Percentiles rank a stretch among this genome's conserved stretches.
phyloP scores from a whole-genome alignment of 805 yeast genomes.

The Sungouiella thailandica region DNA sequence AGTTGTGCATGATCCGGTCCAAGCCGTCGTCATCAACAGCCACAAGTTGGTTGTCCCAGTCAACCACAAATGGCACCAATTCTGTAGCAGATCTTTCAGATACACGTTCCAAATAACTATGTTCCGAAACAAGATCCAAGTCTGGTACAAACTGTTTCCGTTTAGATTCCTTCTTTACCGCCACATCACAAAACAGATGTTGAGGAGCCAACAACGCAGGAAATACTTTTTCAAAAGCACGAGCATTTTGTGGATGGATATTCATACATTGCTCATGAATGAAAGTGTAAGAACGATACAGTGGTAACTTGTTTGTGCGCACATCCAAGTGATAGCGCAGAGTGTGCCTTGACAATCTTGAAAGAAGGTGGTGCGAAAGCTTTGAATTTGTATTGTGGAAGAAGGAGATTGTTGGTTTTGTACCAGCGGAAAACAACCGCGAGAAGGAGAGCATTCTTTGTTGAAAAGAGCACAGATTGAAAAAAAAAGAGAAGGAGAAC shows the following conservation, averaged over 20 bases:
- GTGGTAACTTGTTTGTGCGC: slow-evolving; percentile 15
- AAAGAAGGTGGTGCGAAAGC: slow-evolving; percentile 23
- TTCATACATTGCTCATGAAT: slow-evolving; percentile 17
- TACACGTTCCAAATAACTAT: slow-evolving; percentile 9
- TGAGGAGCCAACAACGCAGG: slow-evolving; percentile 15
- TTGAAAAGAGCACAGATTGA: neutral
- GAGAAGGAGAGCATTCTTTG: slow-evolving; percentile 13
- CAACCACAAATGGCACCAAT: slow-evolving; percentile 39
- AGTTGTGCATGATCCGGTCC: slow-evolving; percentile 38
- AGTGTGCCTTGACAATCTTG: slow-evolving; percentile 17
- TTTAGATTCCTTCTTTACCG: slow-evolving; percentile 12
- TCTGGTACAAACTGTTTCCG: slow-evolving; percentile 16
- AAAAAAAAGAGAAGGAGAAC: neutral
- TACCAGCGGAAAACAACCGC: slow-evolving; percentile 10
- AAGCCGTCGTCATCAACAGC: slow-evolving; percentile 47
- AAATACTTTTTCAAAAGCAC: slow-evolving; percentile 16
- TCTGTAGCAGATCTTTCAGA: slow-evolving; percentile 10
- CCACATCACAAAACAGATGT: slow-evolving; percentile 14
- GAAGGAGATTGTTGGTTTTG: slow-evolving; percentile 18
- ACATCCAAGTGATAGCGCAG: slow-evolving; percentile 18
- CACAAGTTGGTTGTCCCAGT: slow-evolving; percentile 54
- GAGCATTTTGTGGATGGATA: slow-evolving; percentile 16
- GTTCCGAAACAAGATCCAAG: slow-evolving; percentile 11
- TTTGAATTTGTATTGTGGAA: slow-evolving; percentile 28
- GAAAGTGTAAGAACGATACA: slow-evolving; percentile 14